Evolutionary conservation across 148 eudicot genomes (phyloP).

Genomic region (Talinum fruticosum): DNA sequence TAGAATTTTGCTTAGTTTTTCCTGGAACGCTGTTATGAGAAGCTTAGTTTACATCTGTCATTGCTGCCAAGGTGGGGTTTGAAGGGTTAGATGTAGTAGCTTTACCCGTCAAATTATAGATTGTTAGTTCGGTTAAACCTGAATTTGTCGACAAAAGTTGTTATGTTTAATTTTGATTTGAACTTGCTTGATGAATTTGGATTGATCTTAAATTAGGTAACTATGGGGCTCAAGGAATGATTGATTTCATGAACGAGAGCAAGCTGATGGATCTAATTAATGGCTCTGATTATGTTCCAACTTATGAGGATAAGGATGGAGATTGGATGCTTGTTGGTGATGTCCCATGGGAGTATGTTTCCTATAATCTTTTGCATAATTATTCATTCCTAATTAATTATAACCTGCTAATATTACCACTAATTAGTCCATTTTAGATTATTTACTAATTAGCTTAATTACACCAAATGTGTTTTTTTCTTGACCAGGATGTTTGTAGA

Average conservation of each 20-base stretch:
- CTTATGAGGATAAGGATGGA: conserved; percentile 82
- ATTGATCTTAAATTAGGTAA: conserved; percentile 37
- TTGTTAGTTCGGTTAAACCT: no score
- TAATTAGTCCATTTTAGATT: no score
- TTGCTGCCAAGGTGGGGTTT: no score
- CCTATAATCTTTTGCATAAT: not conserved
- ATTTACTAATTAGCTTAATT: not conserved
- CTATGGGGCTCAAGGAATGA: conserved; percentile 72
- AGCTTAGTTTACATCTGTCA: no score
- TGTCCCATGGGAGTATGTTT: conserved; percentile 86
- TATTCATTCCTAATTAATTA: not conserved
- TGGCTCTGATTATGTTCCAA: conserved; percentile 75
- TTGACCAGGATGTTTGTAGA: conserved; percentile 52
- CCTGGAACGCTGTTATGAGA: no score
- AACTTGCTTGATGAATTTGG: not conserved
- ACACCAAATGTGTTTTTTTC: not conserved
- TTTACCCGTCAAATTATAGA: no score
- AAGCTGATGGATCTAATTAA: conserved; percentile 76
- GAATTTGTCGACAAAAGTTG: no score
- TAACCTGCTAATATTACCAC: not conserved
- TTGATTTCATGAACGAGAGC: conserved; percentile 88
- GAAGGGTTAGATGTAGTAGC: no score
- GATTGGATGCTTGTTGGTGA: conserved; percentile 97
- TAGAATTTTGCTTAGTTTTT: no score
- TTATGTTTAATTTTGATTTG: not conserved